These are phyloP conservation scores for Naegleria gruberi DNA, from an alignment of 208 protist genomes.

Conservation along the genomic window DNA sequence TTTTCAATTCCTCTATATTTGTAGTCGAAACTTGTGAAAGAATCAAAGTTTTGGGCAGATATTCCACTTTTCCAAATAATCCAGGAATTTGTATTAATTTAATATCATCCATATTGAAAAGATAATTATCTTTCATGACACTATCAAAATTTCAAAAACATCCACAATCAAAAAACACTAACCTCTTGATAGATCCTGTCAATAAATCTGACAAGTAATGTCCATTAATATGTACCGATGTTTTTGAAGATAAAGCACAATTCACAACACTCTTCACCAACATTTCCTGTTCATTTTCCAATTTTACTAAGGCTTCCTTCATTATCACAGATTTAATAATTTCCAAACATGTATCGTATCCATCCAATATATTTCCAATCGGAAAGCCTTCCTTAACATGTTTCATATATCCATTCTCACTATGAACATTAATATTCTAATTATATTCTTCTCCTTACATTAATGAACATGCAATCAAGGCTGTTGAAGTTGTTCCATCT, in stretches of 20 bases:
- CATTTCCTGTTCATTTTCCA: background rate
- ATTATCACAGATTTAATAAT: background rate
- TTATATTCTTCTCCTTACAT: background rate
- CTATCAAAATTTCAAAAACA: background rate
- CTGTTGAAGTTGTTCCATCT: background rate
- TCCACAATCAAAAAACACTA: background rate
- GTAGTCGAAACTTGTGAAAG: background rate
- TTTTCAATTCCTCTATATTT: background rate
- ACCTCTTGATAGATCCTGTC: background rate
- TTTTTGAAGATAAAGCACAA: background rate
- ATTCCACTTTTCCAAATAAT: background rate
- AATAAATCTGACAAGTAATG: background rate
- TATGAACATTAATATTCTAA: background rate
- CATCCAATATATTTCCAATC: background rate
- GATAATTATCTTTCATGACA: background rate
- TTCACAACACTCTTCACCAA: background rate
- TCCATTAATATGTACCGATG: background rate
- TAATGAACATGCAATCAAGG: background rate
- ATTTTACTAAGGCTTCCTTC: background rate
- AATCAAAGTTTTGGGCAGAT: background rate
- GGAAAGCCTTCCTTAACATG: background rate
- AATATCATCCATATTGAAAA: background rate
- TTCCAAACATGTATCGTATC: background rate
- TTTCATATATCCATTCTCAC: background rate
- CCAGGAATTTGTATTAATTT: background rate